Conservation (phyloP, 2,329 filamentous ascomycete genomes). For the Aureobasidium sp. region DNA sequence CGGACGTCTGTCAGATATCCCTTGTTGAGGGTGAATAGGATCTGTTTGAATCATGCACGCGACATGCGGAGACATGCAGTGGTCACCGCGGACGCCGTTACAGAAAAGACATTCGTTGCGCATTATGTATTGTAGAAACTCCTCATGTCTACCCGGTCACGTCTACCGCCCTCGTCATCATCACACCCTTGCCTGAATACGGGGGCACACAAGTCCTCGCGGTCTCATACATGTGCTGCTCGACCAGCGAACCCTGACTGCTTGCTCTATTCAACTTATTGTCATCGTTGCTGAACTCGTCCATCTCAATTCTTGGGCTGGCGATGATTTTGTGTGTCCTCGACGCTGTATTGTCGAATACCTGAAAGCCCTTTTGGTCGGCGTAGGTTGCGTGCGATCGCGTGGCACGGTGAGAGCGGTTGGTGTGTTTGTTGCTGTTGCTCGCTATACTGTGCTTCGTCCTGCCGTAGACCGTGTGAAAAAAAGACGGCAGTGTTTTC, state of each 20-base stretch:
- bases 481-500: not conserved
- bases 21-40: not conserved
- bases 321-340: not conserved
- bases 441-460: not conserved
- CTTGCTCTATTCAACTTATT: not conserved
- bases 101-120: not conserved
- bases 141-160: not conserved
- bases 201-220: not conserved
- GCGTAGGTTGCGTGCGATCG: not conserved
- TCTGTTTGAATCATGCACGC: not conserved
- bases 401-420: not conserved
- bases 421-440: not conserved
- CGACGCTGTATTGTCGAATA: conserved; percentile 1
- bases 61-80: not conserved
- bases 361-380: conserved; percentile 9
- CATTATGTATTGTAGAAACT: not conserved
- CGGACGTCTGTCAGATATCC: not conserved
- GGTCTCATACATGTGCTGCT: conserved; percentile 4
- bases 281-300: not conserved
- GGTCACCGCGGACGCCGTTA: not conserved
- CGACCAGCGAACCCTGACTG: conserved; percentile 7
- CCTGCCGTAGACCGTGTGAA: not conserved
- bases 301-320: not conserved
- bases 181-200: conserved; percentile 4
- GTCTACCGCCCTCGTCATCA: conserved; percentile 5